Evolutionary conservation across 441 rosid species (phyloP).

Genomic region (Caryocar brasiliense): DNA sequence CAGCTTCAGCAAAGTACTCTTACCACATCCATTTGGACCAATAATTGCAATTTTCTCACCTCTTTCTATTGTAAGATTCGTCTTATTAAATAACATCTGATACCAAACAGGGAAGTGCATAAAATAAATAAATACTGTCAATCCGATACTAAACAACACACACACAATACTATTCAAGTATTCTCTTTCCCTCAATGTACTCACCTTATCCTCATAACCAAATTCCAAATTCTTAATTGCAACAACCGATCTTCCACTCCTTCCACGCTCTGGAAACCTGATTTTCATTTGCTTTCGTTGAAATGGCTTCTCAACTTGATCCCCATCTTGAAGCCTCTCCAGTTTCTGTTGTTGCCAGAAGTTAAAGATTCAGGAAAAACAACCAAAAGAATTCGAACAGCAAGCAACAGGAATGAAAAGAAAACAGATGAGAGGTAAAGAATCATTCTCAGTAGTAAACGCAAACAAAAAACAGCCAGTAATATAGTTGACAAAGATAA

Average conservation of each 20-base stretch:
- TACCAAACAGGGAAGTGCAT: no score
- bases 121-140: no score
- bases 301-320: conserved; percentile 83
- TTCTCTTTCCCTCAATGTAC: conserved; percentile 2
- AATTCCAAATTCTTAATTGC: conserved; percentile 57
- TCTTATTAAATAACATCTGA: conserved; percentile 63
- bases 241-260: conserved; percentile 71
- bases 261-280: conserved; percentile 89
- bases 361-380: background rate
- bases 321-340: conserved; percentile 75
- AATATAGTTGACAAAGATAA: background rate
- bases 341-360: conserved; percentile 44
- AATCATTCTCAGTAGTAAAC: background rate
- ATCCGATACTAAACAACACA: no score
- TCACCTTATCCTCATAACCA: conserved; percentile 67
- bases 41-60: conserved; percentile 85
- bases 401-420: background rate
- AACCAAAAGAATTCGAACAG: background rate
- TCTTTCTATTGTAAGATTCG: conserved; percentile 63
- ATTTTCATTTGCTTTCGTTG: conserved; percentile 86
- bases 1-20: conserved; percentile 77
- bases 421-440: background rate
- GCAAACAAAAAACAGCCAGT: background rate
- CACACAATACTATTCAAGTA: background rate
- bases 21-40: conserved; percentile 95